Conservation (phyloP, 345 rosid species). For the Moringa oleifera region DNA sequence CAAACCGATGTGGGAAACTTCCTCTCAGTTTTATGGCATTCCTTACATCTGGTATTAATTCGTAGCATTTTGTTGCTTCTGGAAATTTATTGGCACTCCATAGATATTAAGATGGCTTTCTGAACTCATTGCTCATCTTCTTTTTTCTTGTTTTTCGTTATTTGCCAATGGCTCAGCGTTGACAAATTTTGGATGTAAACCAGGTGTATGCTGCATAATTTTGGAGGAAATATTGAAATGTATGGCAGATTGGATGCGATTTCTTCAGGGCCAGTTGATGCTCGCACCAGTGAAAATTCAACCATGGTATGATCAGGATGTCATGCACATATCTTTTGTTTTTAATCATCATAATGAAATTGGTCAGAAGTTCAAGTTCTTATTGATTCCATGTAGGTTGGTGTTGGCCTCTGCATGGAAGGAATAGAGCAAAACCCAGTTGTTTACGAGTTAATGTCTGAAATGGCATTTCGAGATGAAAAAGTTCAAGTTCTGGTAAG, state of each 20-base stretch:
- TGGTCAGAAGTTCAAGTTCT: neutral
- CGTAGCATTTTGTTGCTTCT: constrained; percentile 2
- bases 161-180: neutral
- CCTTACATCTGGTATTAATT: constrained; percentile 76
- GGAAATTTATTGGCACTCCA: no score
- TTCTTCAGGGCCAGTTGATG: constrained; percentile 82
- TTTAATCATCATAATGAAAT: neutral
- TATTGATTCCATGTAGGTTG: constrained; percentile 47
- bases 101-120: no score
- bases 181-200: constrained; percentile 10
- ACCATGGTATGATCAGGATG: constrained; percentile 59
- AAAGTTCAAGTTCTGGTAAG: constrained; percentile 68
- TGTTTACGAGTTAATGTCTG: constrained; percentile 87
- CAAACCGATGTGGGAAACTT: constrained; percentile 77
- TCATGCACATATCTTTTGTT: neutral
- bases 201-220: constrained; percentile 96
- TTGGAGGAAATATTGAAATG: constrained; percentile 96
- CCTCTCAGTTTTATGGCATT: constrained; percentile 84
- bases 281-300: constrained; percentile 67
- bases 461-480: constrained; percentile 82
- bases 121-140: neutral
- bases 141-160: neutral
- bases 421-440: constrained; percentile 96
- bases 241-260: constrained; percentile 77
- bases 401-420: constrained; percentile 98